A percentile compares a stretch with the other conserved stretches of the same genome.
Evolutionary conservation across 257 asterid species (phyloP).

Genomic region (Solanum verrucosum): DNA sequence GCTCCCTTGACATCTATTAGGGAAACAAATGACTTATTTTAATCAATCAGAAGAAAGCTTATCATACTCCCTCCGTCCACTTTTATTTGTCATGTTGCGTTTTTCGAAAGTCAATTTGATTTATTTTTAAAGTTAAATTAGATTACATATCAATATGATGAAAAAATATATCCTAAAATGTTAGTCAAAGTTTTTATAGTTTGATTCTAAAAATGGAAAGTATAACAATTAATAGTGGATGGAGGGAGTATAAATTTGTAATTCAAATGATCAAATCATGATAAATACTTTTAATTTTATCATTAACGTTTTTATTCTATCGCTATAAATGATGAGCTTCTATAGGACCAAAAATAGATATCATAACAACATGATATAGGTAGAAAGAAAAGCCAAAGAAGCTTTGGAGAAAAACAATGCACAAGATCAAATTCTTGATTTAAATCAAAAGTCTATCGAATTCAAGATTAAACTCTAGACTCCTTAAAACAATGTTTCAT

Average conservation of each 20-base stretch:
- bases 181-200: too few relatives aligned
- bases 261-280: neutral
- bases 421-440: neutral
- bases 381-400: neutral
- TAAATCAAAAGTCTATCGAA: neutral
- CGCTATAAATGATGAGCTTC: neutral
- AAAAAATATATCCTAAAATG: too few relatives aligned
- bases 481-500: neutral
- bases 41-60: neutral
- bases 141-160: too few relatives aligned
- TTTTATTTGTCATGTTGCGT: too few relatives aligned
- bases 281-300: neutral
- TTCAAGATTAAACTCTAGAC: neutral
- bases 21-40: neutral
- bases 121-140: too few relatives aligned
- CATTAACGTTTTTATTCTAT: neutral
- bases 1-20: too few relatives aligned
- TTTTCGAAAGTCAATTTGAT: too few relatives aligned
- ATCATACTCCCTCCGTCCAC: fast-evolving
- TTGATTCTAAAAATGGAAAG: too few relatives aligned
- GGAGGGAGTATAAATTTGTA: neutral
- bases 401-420: neutral
- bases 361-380: neutral
- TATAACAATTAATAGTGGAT: too few relatives aligned
- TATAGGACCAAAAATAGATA: too few relatives aligned